Conservation (phyloP, 345 rosid genomes). For the Raphanus raphanistrum region DNA sequence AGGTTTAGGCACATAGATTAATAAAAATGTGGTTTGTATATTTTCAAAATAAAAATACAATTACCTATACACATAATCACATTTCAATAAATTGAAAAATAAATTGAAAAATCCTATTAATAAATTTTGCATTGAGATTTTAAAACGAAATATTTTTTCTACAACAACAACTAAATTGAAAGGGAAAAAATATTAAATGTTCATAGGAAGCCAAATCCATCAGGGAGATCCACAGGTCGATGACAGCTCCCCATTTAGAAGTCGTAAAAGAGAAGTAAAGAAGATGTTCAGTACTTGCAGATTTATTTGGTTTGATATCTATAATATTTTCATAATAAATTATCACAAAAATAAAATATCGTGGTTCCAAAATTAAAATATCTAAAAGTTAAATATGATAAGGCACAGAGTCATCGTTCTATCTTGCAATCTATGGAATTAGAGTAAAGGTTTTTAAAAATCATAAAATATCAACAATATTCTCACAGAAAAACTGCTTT, state of each 20-base stretch:
- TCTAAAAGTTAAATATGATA: no score
- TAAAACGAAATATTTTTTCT: no score
- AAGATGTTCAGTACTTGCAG: conserved; percentile 49
- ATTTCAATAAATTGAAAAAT: no score
- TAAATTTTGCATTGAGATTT: no score
- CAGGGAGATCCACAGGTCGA: conserved; percentile 33
- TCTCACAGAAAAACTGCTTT: background rate
- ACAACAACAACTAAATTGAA: no score
- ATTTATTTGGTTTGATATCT: conserved; percentile 30
- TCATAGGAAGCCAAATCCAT: conserved; percentile 32
- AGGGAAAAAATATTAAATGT: background rate
- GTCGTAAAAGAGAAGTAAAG: conserved; percentile 89
- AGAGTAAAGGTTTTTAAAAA: background rate
- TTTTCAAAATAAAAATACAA: no score
- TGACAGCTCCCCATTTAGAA: conserved; percentile 41
- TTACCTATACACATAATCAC: no score
- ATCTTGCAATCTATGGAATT: background rate
- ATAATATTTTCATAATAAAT: background rate
- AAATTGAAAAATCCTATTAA: no score
- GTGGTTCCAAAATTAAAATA: no score
- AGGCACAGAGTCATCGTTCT: background rate
- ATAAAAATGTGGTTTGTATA: no score
- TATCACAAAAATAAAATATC: background rate
- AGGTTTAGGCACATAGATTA: no score
- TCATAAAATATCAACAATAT: background rate